These are phyloP conservation scores for Monilinia aucupariae DNA, from an alignment of 2,329 filamentous ascomycete species.

Conservation along the genomic window DNA sequence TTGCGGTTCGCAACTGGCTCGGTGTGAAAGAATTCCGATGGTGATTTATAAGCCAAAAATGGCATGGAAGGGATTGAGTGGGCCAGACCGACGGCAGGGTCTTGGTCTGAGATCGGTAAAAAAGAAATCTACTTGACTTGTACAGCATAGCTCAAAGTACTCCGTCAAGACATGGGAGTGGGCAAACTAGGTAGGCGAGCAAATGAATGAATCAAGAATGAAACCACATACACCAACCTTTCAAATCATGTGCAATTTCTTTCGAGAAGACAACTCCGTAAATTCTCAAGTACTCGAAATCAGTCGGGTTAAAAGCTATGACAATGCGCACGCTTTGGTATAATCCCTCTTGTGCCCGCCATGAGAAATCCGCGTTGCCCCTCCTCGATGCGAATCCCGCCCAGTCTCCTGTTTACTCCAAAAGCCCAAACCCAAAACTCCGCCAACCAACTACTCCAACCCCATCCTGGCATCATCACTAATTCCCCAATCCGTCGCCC, in stretches of 20 bases:
- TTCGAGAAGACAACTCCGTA: neutral
- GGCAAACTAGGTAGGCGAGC: neutral
- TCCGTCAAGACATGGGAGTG: neutral
- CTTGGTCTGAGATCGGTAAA: constrained; percentile 10
- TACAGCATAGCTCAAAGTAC: constrained; percentile 10
- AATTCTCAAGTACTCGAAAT: neutral
- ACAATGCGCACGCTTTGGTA: neutral
- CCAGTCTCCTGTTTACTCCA: constrained; percentile 1
- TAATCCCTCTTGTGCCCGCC: neutral
- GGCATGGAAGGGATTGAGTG: neutral
- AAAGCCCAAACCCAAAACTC: neutral
- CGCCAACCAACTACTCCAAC: constrained; percentile 51
- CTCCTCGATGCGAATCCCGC: neutral
- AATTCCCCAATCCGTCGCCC: constrained; percentile 67
- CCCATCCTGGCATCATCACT: constrained; percentile 82
- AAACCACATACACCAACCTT: neutral
- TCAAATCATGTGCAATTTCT: neutral
- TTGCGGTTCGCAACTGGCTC: neutral
- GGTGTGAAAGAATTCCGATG: neutral
- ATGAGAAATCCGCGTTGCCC: neutral
- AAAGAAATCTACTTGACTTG: constrained; percentile 10
- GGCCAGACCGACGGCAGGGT: neutral
- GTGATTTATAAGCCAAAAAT: constrained; percentile 2
- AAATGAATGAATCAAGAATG: neutral
- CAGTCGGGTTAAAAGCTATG: neutral